phyloP scores from a whole-genome alignment of 371 early-diverging fungal genomes.

The Lichtheimia hyalospora region DNA sequence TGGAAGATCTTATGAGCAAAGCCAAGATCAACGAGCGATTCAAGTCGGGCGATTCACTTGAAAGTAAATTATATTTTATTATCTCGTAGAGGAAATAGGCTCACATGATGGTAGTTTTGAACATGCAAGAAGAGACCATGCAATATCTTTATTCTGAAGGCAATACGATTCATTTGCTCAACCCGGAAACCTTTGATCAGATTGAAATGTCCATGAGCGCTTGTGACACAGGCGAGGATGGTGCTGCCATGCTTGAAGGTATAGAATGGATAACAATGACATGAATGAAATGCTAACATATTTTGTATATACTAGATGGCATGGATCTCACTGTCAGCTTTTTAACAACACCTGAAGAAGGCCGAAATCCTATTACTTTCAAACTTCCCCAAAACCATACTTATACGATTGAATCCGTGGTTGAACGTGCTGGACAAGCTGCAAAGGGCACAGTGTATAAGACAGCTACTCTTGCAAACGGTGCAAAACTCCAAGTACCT shows the following conservation, averaged over 20 bases:
- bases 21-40: constrained; percentile 64
- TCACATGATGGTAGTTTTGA: constrained; percentile 37
- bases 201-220: constrained; percentile 53
- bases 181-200: constrained; percentile 75
- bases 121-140: constrained; percentile 63
- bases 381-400: constrained; percentile 42
- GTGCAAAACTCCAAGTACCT: constrained; percentile 73
- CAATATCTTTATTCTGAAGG: constrained; percentile 74
- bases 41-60: constrained; percentile 61
- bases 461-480: constrained; percentile 72
- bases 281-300: background rate
- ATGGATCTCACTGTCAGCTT: constrained; percentile 47
- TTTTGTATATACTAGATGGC: constrained; percentile 26
- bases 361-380: constrained; percentile 39
- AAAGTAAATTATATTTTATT: constrained; percentile 37
- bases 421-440: constrained; percentile 61
- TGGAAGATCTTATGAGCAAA: constrained; percentile 56
- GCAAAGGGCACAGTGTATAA: constrained; percentile 73
- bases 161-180: constrained; percentile 62
- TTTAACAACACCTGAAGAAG: constrained; percentile 46
- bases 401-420: constrained; percentile 39
- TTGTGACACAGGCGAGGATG: constrained; percentile 59
- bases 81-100: background rate
- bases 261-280: background rate
- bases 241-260: constrained; percentile 45